Conservation (phyloP, 805 yeast genomes). For the Kluyveromyces wickerhamii region DNA sequence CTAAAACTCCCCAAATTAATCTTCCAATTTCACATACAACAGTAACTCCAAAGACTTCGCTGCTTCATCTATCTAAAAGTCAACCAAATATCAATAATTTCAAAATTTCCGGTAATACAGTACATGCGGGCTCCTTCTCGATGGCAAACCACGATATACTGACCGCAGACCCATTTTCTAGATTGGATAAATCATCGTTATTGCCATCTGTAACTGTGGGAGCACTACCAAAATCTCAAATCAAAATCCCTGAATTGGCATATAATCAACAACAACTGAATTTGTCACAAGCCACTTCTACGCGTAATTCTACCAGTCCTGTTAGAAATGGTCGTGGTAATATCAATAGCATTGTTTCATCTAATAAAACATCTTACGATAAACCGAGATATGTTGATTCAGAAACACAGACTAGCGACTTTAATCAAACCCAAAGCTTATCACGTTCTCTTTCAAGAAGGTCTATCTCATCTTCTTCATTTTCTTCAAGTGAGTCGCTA, state of each 20-base stretch:
- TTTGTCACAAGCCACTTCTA: not conserved
- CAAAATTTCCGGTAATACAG: not conserved
- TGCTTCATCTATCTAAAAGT: not conserved
- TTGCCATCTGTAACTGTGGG: slow-evolving; percentile 9
- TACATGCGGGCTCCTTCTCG: not conserved
- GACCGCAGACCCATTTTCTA: slow-evolving; percentile 1
- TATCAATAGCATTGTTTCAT: slow-evolving; percentile 7
- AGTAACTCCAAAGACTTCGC: not conserved
- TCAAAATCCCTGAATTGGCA: not conserved
- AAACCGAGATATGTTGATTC: slow-evolving; percentile 8
- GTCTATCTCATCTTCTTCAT: slow-evolving; percentile 1
- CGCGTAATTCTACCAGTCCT: slow-evolving; percentile 5
- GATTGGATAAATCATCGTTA: slow-evolving; percentile 5
- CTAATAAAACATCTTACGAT: slow-evolving; percentile 7
- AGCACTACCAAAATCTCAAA: not conserved
- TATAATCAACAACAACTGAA: slow-evolving; percentile 1
- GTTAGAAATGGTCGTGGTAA: slow-evolving; percentile 5
- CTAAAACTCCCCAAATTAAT: not conserved
- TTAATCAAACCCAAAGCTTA: not conserved
- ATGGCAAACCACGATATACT: slow-evolving; percentile 4
- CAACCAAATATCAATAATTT: not conserved
- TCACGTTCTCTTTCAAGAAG: slow-evolving; percentile 1
- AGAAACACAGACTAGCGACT: slow-evolving; percentile 7
- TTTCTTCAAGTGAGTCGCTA: slow-evolving; percentile 6
- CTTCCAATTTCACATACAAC: not conserved